Base-by-base conservation (phyloP, 1,284 basidiomycete genomes). In the Ustilago shanxiensis region DNA sequence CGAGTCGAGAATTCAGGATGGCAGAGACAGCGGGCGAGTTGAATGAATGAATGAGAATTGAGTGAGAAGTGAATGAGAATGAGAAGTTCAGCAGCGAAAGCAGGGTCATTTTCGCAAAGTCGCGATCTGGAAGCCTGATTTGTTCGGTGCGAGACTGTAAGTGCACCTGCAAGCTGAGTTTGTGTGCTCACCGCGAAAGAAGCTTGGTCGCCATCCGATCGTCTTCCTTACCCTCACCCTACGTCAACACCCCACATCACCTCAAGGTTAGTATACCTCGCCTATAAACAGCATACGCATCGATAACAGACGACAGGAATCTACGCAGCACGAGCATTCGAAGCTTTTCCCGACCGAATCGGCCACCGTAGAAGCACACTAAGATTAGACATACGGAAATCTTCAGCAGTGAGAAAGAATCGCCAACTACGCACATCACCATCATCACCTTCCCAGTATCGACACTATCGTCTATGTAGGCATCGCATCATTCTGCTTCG, bases 221-320 rank as follows among this genome's bases (percentile, higher is more conserved):
- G 53, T 71, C 68, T 33, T 66, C 57, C 63, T 66, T 70, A 71
- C 72, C 37, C 65, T 69, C 68, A 77, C 69, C 73, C 66, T 72
- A 69, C 73, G 67, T 67, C 68, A 71, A 70, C 62, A 65, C 60
- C 54, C 58, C 64, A 68, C 52, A 63, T 69, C 73, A 67, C 73
- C 69, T 72, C 73, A 77, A 77, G 73, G 73, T 77, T 77, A 77
- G 73, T 77, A 77, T 57, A 58, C 28, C 16, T 24, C 60, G 37
- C 52, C 61, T 26, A 26, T 31, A n/a, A n/a, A 20, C 24, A 62
- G 13, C 50, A 39, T 9, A 39, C 18, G 16, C 22, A 59, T 16
- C 41, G 50, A 64, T 57, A 51, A 41, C 16, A 10, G 35, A 39
- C 24, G 26, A 44, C 35, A 39, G 11, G 28, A 20, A 44, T 54